phyloP scores from a whole-genome alignment of 2,329 filamentous ascomycete species.

The Seiridium cupressi region DNA sequence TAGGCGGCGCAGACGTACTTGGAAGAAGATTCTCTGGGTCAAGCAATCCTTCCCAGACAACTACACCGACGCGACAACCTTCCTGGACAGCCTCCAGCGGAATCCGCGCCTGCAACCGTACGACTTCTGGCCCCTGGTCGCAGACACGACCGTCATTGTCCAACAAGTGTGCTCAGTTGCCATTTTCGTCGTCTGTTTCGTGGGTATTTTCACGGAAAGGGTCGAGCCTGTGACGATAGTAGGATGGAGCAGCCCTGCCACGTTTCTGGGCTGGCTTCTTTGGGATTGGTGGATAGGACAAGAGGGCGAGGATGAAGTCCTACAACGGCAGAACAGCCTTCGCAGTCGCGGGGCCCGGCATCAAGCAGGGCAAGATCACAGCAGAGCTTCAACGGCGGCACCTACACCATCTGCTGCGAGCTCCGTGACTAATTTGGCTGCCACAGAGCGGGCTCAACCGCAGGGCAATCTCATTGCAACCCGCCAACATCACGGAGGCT shows the following conservation, averaged over 20 bases:
- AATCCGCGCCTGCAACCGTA: slow-evolving; percentile 94
- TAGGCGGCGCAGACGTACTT: slow-evolving; percentile 64
- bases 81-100: slow-evolving; percentile 90
- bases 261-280: slow-evolving; percentile 82
- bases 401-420: slow-evolving; percentile 38
- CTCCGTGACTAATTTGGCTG: slow-evolving; percentile 44
- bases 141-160: slow-evolving; percentile 92
- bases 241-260: slow-evolving; percentile 78
- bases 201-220: slow-evolving; percentile 81
- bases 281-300: slow-evolving; percentile 90
- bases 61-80: slow-evolving; percentile 95
- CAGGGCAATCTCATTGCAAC: slow-evolving; percentile 29
- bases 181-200: slow-evolving; percentile 92
- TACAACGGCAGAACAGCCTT: slow-evolving; percentile 33
- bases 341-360: slow-evolving; percentile 29
- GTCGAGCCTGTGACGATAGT: slow-evolving; percentile 90
- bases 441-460: slow-evolving; percentile 22
- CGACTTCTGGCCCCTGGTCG: slow-evolving; percentile 96
- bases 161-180: slow-evolving; percentile 95
- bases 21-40: slow-evolving; percentile 98
- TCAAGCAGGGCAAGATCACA: slow-evolving; percentile 24
- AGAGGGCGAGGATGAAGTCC: slow-evolving; percentile 52
- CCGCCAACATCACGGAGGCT: slow-evolving; percentile 50
- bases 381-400: slow-evolving; percentile 21
- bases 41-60: slow-evolving; percentile 99